Conservation (phyloP, 148 eudicot species). For the Chenopodium quinoa region DNA sequence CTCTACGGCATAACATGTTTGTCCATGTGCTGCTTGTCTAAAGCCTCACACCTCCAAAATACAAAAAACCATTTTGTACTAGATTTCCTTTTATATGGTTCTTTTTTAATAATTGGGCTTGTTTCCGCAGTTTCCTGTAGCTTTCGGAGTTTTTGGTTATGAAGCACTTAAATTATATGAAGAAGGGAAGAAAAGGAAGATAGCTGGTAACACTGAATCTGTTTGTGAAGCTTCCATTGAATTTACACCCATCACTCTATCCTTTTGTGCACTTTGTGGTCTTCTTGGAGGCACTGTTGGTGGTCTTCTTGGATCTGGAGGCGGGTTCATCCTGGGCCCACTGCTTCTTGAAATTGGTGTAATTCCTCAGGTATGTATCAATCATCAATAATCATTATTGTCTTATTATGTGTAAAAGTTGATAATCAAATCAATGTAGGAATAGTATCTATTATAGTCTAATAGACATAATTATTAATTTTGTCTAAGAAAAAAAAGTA, state of each 20-base stretch:
- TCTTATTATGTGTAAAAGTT: not conserved
- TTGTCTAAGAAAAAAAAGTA: not conserved
- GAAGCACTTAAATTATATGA: constrained; percentile 68
- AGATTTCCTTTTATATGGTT: no score
- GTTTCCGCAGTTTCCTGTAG: constrained; percentile 60
- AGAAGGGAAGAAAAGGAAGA: constrained; percentile 66
- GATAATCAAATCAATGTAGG: not conserved
- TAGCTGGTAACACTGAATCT: constrained; percentile 54
- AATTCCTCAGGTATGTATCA: constrained; percentile 76
- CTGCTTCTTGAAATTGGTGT: constrained; percentile 93
- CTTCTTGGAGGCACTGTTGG: constrained; percentile 95
- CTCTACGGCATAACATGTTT: not conserved
- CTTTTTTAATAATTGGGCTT: not conserved
- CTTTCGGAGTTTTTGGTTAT: constrained; percentile 60
- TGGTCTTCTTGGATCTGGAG: constrained; percentile 94
- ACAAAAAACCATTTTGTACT: not conserved
- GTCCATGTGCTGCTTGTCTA: not conserved
- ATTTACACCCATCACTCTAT: constrained; percentile 62
- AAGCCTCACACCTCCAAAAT: not conserved
- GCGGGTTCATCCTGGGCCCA: constrained; percentile 97
- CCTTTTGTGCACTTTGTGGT: constrained; percentile 84
- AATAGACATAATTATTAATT: not conserved
- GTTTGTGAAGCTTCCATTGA: constrained; percentile 84
- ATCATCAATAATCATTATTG: constrained; percentile 13
- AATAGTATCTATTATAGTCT: not conserved